phyloP scores from a whole-genome alignment of 2,329 filamentous ascomycete genomes.

The Colletotrichum horii region DNA sequence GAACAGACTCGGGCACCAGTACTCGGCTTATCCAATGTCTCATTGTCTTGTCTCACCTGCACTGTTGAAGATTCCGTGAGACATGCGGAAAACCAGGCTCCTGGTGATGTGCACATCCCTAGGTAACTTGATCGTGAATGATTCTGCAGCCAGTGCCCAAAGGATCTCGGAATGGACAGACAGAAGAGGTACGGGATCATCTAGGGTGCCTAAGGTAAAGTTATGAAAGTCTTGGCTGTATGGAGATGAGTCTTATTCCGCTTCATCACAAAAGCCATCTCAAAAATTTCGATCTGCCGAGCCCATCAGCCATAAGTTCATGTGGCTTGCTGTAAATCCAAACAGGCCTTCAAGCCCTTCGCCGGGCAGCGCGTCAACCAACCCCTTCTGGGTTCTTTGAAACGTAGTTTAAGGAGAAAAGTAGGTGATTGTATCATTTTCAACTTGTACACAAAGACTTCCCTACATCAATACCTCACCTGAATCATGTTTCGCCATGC shows the following conservation, averaged over 20 bases:
- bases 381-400: neutral
- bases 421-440: neutral
- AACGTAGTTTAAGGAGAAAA: neutral
- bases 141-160: neutral
- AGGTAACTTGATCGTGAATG: neutral
- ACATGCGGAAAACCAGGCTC: neutral
- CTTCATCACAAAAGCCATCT: neutral
- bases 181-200: neutral
- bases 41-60: neutral
- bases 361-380: neutral
- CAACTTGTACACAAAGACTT: neutral
- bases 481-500: neutral
- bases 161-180: neutral
- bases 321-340: neutral
- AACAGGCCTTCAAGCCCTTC: neutral
- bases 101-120: neutral
- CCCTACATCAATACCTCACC: neutral
- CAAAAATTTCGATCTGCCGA: neutral
- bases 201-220: neutral
- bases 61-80: neutral
- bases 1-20: neutral
- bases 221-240: neutral
- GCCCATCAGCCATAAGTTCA: neutral
- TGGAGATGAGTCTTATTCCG: neutral
- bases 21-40: neutral